Evolutionary conservation across 441 rosid species (phyloP).

Genomic region (Eruca vesicaria): DNA sequence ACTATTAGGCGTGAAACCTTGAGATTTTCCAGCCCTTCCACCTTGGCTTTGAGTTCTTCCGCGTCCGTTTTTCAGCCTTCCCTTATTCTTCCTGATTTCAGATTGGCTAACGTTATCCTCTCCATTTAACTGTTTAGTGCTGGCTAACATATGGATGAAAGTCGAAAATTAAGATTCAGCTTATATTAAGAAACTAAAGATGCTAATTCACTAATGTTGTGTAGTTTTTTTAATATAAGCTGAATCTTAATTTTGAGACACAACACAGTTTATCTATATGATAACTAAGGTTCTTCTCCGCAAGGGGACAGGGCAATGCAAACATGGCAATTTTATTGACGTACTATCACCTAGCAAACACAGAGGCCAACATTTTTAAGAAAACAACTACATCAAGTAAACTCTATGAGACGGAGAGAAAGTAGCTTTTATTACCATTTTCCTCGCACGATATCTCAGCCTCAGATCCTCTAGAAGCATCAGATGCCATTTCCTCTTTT

Average conservation of each 20-base stretch:
- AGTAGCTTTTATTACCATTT: constrained; percentile 46
- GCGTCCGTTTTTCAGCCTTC: constrained; percentile 80
- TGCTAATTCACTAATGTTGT: constrained; percentile 12
- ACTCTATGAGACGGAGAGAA: neutral
- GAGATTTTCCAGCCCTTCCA: constrained; percentile 72
- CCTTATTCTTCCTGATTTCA: constrained; percentile 66
- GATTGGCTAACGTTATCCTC: constrained; percentile 61
- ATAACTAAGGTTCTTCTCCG: neutral
- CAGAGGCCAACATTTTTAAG: neutral
- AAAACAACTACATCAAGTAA: no score
- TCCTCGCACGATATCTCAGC: constrained; percentile 30
- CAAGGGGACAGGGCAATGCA: neutral
- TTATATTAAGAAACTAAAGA: neutral
- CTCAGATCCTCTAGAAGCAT: constrained; percentile 19
- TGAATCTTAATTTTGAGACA: no score
- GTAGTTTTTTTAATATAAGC: neutral
- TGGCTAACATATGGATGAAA: constrained; percentile 46
- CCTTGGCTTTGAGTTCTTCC: constrained; percentile 86
- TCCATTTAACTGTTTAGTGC: constrained; percentile 51
- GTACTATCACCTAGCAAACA: neutral
- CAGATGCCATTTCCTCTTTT: constrained; percentile 27
- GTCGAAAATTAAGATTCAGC: constrained; percentile 27
- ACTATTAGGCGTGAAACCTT: constrained; percentile 79
- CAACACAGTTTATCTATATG: no score
- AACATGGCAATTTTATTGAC: neutral